Conservation (phyloP, 345 rosid species). For the Aquilaria malaccensis region DNA sequence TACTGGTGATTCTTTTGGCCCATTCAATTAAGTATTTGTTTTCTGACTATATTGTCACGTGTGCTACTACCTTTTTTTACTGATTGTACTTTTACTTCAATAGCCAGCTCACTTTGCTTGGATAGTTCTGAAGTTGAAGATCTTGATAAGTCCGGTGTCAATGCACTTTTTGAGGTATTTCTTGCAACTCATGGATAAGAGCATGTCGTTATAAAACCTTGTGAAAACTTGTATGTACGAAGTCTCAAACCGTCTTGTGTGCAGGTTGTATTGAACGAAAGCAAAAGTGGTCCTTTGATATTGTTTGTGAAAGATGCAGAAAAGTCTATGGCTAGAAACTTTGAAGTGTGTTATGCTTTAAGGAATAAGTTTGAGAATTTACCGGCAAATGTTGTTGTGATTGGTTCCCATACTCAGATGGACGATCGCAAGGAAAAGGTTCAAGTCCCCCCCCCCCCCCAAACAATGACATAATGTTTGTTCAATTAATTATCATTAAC, state of each 20-base stretch:
- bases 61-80: constrained; percentile 1
- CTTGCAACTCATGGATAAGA: neutral
- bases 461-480: neutral
- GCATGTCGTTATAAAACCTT: neutral
- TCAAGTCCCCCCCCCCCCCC: neutral
- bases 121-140: constrained; percentile 82
- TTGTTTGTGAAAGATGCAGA: constrained; percentile 89
- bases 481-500: neutral
- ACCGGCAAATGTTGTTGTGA: constrained; percentile 68
- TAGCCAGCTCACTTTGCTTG: constrained; percentile 79
- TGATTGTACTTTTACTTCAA: constrained; percentile 3
- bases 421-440: constrained; percentile 98
- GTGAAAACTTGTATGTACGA: neutral
- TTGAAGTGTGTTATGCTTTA: constrained; percentile 56
- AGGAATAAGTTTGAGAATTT: constrained; percentile 75
- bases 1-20: constrained; percentile 43
- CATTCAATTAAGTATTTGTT: neutral
- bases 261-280: constrained; percentile 66
- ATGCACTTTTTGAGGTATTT: constrained; percentile 82
- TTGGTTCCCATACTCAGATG: constrained; percentile 86
- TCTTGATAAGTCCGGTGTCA: constrained; percentile 68
- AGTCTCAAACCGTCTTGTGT: constrained; percentile 13
- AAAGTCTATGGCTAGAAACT: constrained; percentile 69
- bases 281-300: constrained; percentile 66
- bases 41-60: neutral